Percentiles rank a stretch among this genome's conserved stretches.
phyloP scores from a whole-genome alignment of 768 basidiomycete genomes.

The Phylloporus rhodoxanthus region DNA sequence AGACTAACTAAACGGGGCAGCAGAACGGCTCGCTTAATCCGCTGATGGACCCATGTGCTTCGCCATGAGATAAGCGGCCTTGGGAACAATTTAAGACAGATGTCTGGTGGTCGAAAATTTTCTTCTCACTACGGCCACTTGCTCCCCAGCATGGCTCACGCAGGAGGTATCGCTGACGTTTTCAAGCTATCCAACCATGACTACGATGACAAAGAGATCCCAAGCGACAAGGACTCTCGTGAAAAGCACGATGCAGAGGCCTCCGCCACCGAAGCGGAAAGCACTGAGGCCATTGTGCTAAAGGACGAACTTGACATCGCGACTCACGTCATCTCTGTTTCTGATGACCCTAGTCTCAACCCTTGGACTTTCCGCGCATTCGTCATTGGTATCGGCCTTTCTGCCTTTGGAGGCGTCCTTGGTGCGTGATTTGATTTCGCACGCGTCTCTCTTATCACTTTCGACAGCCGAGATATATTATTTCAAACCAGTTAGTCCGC shows the following conservation, averaged over 20 bases:
- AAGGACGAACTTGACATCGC: constrained; percentile 43
- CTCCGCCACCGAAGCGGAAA: constrained; percentile 9
- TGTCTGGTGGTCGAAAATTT: not conserved
- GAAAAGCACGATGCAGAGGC: constrained; percentile 34
- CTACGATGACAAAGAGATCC: not conserved
- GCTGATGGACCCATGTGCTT: too few species aligned
- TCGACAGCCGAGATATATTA: constrained; percentile 52
- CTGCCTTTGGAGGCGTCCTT: constrained; percentile 49
- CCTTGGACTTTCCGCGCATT: constrained; percentile 42
- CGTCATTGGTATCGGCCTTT: constrained; percentile 49
- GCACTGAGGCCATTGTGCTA: constrained; percentile 22
- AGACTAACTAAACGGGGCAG: too few species aligned
- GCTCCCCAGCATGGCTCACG: constrained; percentile 8
- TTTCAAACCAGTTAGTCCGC: constrained; percentile 44
- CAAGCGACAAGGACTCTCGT: constrained; percentile 16
- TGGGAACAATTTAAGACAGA: not conserved
- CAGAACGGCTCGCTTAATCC: too few species aligned
- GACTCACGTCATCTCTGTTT: constrained; percentile 41
- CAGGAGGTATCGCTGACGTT: not conserved
- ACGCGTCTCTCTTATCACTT: not conserved
- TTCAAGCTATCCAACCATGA: not conserved
- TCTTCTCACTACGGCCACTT: not conserved
- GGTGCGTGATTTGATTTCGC: constrained; percentile 26
- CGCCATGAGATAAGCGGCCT: not conserved
- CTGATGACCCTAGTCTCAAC: constrained; percentile 25